A percentile compares a stretch with the other conserved stretches of the same genome.
Conservation (phyloP, 306 rosid species). For the Heteromeles arbutifolia region DNA sequence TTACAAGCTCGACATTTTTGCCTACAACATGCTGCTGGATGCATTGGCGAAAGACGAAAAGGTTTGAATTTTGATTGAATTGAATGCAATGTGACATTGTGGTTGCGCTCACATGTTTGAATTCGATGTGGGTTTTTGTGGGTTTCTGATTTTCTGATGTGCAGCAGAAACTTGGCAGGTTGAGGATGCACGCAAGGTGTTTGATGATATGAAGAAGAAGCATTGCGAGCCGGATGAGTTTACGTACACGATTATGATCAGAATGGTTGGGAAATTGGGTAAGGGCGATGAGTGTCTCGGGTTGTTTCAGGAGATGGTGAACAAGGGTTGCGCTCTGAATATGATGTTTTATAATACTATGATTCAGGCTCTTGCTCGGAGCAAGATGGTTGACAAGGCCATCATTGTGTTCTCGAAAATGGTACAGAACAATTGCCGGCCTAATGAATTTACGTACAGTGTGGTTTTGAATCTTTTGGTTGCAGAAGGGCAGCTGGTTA, state of each 20-base stretch:
- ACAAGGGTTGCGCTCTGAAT: slow-evolving; percentile 55
- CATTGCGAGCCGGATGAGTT: slow-evolving; percentile 76
- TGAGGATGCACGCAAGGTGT: slow-evolving; percentile 61
- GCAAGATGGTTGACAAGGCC: slow-evolving; percentile 67
- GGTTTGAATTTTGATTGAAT: slow-evolving; percentile 28
- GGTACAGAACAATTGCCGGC: slow-evolving; percentile 68
- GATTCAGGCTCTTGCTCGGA: slow-evolving; percentile 77
- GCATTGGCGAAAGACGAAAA: slow-evolving; percentile 64
- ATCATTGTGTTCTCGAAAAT: slow-evolving; percentile 62
- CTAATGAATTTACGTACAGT: slow-evolving; percentile 77
- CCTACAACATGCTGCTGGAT: slow-evolving; percentile 36
- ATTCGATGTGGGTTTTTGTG: neutral
- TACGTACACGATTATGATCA: slow-evolving; percentile 84
- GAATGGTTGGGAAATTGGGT: slow-evolving; percentile 70
- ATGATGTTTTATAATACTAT: slow-evolving; percentile 70
- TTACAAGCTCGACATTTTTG: too few relatives aligned
- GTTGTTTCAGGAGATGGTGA: slow-evolving; percentile 59
- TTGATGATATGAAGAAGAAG: slow-evolving; percentile 80
- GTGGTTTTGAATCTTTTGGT: slow-evolving; percentile 60
- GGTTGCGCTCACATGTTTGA: neutral
- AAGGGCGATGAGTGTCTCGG: slow-evolving; percentile 47
- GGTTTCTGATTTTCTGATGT: slow-evolving; percentile 32
- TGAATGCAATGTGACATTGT: neutral
- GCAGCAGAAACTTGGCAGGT: slow-evolving; percentile 49
- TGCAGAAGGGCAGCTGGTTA: slow-evolving; percentile 70